Conservation (phyloP, 140 eudicot species). For the Bidens hawaiensis region DNA sequence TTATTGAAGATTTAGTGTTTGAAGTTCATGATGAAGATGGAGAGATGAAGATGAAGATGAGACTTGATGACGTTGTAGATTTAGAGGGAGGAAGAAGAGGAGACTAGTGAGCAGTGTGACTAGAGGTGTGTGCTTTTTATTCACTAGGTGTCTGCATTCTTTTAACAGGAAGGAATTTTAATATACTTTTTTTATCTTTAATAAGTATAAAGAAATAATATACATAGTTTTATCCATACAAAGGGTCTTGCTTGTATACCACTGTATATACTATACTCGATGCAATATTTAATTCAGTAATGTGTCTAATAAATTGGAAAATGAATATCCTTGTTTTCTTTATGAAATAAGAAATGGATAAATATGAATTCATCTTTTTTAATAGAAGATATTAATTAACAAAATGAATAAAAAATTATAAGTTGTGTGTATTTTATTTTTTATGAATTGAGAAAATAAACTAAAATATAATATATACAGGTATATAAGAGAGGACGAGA, state of each 20-base stretch:
- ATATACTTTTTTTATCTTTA: background rate
- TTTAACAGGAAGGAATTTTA: background rate
- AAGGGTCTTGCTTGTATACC: background rate
- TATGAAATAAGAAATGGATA: too few species aligned
- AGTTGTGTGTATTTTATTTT: too few species aligned
- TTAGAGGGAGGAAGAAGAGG: background rate
- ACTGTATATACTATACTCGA: background rate
- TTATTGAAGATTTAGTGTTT: constrained; percentile 20
- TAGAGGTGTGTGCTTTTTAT: constrained; percentile 36
- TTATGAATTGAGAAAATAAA: too few species aligned
- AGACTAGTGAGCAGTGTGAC: constrained; percentile 36
- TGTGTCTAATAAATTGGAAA: background rate
- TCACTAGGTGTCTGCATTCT: constrained; percentile 29
- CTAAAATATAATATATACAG: too few species aligned
- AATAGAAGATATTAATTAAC: too few species aligned
- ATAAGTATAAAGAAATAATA: background rate
- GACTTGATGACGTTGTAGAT: background rate
- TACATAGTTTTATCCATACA: background rate
- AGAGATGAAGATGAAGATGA: constrained; percentile 8
- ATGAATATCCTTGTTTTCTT: background rate
- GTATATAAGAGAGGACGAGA: too few species aligned
- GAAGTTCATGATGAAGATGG: background rate
- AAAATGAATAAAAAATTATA: too few species aligned
- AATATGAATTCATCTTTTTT: too few species aligned
- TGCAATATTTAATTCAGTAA: background rate